phyloP scores from a whole-genome alignment of 2,329 filamentous ascomycete genomes.

The Cladosporium sphaerospermum region DNA sequence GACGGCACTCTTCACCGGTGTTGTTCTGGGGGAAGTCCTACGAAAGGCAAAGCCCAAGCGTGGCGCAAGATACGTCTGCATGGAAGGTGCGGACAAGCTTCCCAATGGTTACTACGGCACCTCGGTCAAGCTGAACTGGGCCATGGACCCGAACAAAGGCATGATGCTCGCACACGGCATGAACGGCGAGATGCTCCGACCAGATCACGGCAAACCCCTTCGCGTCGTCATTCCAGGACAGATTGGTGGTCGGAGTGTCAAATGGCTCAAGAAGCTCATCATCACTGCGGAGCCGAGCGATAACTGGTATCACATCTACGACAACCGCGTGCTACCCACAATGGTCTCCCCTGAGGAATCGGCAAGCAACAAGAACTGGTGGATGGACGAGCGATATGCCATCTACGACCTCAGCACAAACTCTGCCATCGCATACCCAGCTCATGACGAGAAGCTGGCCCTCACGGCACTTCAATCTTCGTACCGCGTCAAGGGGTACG shows the following conservation, averaged over 20 bases:
- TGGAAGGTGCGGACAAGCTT: conserved; percentile 80
- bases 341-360: conserved; percentile 78
- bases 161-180: conserved; percentile 86
- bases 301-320: conserved; percentile 94
- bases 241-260: conserved; percentile 86
- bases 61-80: conserved; percentile 75
- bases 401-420: conserved; percentile 91
- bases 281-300: conserved; percentile 73
- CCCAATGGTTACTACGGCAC: conserved; percentile 89
- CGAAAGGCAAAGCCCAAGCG: conserved; percentile 60
- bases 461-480: conserved; percentile 43
- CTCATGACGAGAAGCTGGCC: conserved; percentile 64
- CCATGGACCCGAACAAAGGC: conserved; percentile 71
- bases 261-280: conserved; percentile 81
- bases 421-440: conserved; percentile 72
- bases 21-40: conserved; percentile 66
- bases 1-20: conserved; percentile 82
- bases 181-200: conserved; percentile 75
- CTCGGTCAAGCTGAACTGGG: conserved; percentile 82
- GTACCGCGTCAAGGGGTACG: conserved; percentile 73
- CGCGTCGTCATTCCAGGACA: conserved; percentile 81
- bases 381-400: conserved; percentile 84
- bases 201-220: conserved; percentile 81
- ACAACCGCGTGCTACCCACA: conserved; percentile 83
- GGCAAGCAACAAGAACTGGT: conserved; percentile 66